Evolutionary conservation across 2,329 filamentous ascomycete genomes (phyloP).

Genomic region (Chaetomium sp.): DNA sequence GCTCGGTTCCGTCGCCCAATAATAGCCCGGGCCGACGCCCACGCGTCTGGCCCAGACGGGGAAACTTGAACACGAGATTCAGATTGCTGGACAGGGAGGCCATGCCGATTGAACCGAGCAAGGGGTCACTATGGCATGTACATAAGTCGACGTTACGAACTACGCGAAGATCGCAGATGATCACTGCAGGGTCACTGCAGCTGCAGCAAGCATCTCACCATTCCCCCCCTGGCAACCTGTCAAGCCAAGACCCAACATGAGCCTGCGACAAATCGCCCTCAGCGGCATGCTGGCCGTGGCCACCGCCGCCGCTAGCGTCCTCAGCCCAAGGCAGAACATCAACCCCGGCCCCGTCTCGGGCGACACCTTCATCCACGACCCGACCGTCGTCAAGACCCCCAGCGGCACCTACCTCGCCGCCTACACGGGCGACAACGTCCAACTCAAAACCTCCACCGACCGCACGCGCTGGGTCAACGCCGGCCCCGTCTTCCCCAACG

Average conservation of each 20-base stretch:
- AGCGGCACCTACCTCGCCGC: slow-evolving; percentile 15
- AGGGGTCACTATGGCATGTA: not conserved
- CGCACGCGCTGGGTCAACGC: slow-evolving; percentile 10
- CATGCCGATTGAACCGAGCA: not conserved
- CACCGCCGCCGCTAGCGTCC: not conserved
- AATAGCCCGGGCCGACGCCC: not conserved
- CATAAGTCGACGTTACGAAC: slow-evolving; percentile 1
- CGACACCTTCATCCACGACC: slow-evolving; percentile 20
- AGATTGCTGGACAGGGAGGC: not conserved
- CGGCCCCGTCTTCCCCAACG: slow-evolving; percentile 12
- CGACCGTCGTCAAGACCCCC: slow-evolving; percentile 14
- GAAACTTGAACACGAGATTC: not conserved
- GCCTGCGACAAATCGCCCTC: slow-evolving; percentile 9
- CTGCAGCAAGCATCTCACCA: too few relatives aligned
- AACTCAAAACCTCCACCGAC: slow-evolving; percentile 18
- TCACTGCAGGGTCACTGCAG: not conserved
- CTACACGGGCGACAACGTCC: slow-evolving; percentile 18
- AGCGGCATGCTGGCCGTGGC: not conserved
- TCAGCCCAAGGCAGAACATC: slow-evolving; percentile 17
- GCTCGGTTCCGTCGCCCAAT: not conserved
- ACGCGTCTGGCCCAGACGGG: not conserved
- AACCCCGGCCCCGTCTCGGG: slow-evolving; percentile 2
- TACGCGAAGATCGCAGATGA: not conserved
- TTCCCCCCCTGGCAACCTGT: not conserved
- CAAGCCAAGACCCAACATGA: not conserved